Evolutionary conservation across 441 rosid genomes (phyloP).

Genomic region (Viola pubescens): DNA sequence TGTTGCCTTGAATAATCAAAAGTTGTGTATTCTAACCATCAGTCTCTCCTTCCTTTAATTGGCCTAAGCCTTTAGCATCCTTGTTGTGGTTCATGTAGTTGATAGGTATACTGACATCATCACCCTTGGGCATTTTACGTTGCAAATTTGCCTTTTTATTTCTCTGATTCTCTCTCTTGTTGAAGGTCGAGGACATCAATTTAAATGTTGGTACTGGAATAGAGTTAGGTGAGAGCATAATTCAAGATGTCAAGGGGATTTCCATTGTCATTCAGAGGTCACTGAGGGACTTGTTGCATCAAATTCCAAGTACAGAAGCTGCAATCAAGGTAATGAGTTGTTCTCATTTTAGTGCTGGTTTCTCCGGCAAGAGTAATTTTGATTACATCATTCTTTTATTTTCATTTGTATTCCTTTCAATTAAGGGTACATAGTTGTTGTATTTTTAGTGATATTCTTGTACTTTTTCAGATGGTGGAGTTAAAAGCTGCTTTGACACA

Average conservation of each 20-base stretch:
- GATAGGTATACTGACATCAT: neutral
- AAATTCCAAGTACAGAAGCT: conserved; percentile 66
- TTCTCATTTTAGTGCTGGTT: conserved; percentile 8
- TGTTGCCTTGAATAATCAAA: conserved; percentile 5
- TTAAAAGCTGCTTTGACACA: conserved; percentile 78
- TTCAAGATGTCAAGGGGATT: conserved; percentile 87
- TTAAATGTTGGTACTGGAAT: conserved; percentile 83
- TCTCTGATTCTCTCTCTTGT: neutral
- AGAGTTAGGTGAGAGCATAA: conserved; percentile 83
- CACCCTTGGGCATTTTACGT: conserved; percentile 3
- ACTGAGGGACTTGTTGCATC: conserved; percentile 90
- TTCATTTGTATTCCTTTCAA: neutral
- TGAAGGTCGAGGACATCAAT: conserved; percentile 89
- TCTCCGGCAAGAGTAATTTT: neutral
- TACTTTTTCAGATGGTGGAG: conserved; percentile 66
- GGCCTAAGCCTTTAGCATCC: neutral
- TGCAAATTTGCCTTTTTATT: neutral
- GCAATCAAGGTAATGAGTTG: conserved; percentile 53
- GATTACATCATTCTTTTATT: neutral
- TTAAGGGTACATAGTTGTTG: conserved; percentile 14
- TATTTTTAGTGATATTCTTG: conserved; percentile 9
- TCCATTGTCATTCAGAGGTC: conserved; percentile 79
- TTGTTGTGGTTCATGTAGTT: conserved; percentile 2
- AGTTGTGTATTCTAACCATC: neutral
- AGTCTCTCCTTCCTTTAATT: neutral